Evolutionary conservation across 106 monocot species (phyloP).

Genomic region (Platanthera zijinensis): DNA sequence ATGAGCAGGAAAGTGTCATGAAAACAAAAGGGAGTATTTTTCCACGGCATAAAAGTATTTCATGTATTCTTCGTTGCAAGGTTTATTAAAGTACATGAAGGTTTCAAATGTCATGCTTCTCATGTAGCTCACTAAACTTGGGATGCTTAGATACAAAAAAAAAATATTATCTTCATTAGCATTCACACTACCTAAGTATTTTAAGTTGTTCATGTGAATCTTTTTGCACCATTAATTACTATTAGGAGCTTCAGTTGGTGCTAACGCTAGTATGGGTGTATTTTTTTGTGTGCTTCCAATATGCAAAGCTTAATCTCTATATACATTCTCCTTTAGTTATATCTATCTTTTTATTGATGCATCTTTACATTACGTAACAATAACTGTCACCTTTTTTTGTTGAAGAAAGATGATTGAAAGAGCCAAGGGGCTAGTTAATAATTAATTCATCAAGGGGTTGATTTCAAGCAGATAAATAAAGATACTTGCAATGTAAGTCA

Average conservation of each 20-base stretch:
- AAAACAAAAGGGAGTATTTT: neutral
- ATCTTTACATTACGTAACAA: neutral
- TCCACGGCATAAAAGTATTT: neutral
- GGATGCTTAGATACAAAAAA: neutral
- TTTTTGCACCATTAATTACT: neutral
- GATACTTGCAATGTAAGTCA: neutral
- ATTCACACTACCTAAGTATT: neutral
- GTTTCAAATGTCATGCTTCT: neutral
- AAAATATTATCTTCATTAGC: neutral
- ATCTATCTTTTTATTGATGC: neutral
- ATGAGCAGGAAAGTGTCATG: neutral
- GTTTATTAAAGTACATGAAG: neutral
- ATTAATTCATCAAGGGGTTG: neutral
- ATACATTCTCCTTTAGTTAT: neutral
- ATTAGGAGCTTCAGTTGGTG: neutral
- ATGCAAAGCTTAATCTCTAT: too few species aligned
- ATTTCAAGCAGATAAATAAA: neutral
- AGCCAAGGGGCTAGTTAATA: neutral
- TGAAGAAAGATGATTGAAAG: neutral
- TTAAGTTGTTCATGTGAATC: neutral
- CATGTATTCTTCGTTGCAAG: neutral
- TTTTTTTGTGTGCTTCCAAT: too few species aligned
- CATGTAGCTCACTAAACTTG: neutral
- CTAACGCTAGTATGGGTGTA: neutral
- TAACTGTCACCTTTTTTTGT: neutral